Conservation (phyloP, 2,329 filamentous ascomycete species). For the Hansfordia pulvinata region DNA sequence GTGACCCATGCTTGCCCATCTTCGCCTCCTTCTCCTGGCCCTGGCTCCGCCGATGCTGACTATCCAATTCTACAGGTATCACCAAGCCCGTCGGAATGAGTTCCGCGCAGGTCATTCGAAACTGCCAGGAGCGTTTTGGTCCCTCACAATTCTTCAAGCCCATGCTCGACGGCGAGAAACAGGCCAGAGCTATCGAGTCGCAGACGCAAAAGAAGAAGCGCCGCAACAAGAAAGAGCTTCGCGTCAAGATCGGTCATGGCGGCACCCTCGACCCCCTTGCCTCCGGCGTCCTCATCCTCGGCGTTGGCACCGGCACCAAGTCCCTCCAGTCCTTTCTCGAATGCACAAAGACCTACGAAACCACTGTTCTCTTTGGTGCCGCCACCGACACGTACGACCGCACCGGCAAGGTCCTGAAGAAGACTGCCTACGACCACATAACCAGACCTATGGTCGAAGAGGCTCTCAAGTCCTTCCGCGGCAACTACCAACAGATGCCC, state of each 20-base stretch:
- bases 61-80: constrained; percentile 46
- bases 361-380: constrained; percentile 77
- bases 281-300: constrained; percentile 82
- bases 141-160: constrained; percentile 68
- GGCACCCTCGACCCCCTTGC: constrained; percentile 91
- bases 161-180: constrained; percentile 53
- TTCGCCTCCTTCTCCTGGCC: neutral
- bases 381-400: constrained; percentile 89
- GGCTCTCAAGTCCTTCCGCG: constrained; percentile 61
- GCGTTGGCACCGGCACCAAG: constrained; percentile 82
- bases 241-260: constrained; percentile 91
- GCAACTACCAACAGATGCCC: constrained; percentile 78
- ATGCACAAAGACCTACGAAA: constrained; percentile 90
- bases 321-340: constrained; percentile 62
- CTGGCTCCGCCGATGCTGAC: neutral
- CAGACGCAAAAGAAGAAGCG: constrained; percentile 46
- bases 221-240: constrained; percentile 44
- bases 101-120: constrained; percentile 82
- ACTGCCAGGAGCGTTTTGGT: constrained; percentile 75
- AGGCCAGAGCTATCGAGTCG: constrained; percentile 39
- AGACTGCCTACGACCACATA: constrained; percentile 65
- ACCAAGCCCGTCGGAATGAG: constrained; percentile 82
- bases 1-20: neutral
- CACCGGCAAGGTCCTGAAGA: constrained; percentile 68
- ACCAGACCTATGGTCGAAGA: constrained; percentile 68